Evolutionary conservation across 352 stramenopile species (phyloP).

Genomic region (Globisporangium heterothallicum): DNA sequence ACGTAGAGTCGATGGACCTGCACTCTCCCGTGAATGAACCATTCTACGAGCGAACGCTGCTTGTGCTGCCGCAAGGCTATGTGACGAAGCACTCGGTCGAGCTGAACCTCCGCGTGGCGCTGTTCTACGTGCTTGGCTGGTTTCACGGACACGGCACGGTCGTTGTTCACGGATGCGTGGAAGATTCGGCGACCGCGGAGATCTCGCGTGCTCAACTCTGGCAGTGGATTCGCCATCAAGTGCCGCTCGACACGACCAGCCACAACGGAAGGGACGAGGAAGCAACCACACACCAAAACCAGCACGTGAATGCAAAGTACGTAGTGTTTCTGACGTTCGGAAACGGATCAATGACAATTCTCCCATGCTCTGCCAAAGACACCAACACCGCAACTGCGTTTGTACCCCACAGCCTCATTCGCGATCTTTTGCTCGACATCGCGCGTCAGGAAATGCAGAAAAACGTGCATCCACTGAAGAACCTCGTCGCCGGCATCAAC

Average conservation of each 20-base stretch:
- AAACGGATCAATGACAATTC: no score
- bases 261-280: neutral
- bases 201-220: conserved; percentile 93
- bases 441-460: conserved; percentile 22
- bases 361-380: no score
- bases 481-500: conserved; percentile 41
- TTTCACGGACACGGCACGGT: conserved; percentile 86
- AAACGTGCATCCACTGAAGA: conserved; percentile 18
- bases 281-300: neutral
- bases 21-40: conserved; percentile 17
- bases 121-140: conserved; percentile 91
- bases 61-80: conserved; percentile 41
- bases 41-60: conserved; percentile 38
- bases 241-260: conserved; percentile 29
- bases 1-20: neutral
- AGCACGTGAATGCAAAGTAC: conserved; percentile 34
- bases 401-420: conserved; percentile 31
- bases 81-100: conserved; percentile 82
- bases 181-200: conserved; percentile 93
- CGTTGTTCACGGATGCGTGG: conserved; percentile 89
- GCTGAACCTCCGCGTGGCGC: conserved; percentile 83
- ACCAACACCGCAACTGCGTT: no score
- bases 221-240: conserved; percentile 68
- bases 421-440: conserved; percentile 37
- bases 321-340: neutral